Evolutionary conservation across 805 yeast genomes (phyloP), one percentile per base, ranked within the genome.

Genomic region (Candida loeiensis): DNA sequence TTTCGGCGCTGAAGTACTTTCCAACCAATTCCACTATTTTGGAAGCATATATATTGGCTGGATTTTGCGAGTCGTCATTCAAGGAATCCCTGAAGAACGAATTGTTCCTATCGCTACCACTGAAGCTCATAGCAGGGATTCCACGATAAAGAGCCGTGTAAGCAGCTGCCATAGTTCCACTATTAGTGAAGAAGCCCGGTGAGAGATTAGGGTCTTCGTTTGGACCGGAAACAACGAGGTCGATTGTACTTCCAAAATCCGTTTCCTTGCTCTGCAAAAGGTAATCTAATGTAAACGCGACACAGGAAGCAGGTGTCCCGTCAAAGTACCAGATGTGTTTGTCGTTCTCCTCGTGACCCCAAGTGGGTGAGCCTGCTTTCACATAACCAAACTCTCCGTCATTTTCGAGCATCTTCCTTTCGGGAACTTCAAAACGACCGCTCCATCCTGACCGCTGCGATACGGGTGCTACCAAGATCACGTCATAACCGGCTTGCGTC

Each of bases 401-500:
- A 4, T 59, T 54, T 29, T 60, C 56, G 43, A 74, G 59, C 18
- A 56, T 66, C 30, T 55, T 53, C 17, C 67, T 49, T 13, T 54
- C 44, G 7, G 80, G 74, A 43, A 68, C 45, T 21, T 63, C 62
- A 48, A 73, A 71, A 26, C 73, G 69, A 40, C 82, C 82, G 34
- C 79, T 80, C 44, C 64, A 67, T n/a, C 82, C 79, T 0, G 75
- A 66, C 54, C 71, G 61, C 48, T 71, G 74, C 27, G 64, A 64
- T 17, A 67, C 73, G 27, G 80, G 80, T 6, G 79, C 80, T 26
- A 71, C 76, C 45, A 73, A 44, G 33, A 69, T 56, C 28, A 73
- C 79, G 36, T 61, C 63, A 49, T 75, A 69, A 13, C 77, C 77
- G 12, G 72, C 77, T 6, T 51, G 49, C 19, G 55, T 65, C 45